Conservation (phyloP, 257 asterid genomes). For the Thymus quinquecostatus region DNA sequence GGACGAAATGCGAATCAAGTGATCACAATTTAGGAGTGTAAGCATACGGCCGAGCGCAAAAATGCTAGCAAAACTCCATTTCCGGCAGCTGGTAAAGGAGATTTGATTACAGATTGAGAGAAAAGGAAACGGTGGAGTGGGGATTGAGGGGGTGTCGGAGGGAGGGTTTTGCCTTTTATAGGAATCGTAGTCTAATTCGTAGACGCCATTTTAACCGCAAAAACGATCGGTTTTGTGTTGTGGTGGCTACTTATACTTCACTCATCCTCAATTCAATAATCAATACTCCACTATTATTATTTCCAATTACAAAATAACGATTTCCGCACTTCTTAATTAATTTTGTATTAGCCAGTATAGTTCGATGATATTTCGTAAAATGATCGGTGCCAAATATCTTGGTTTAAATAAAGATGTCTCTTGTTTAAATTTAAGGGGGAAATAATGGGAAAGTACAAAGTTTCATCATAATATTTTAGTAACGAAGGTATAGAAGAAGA, state of each 20-base stretch:
- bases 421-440: too few species aligned
- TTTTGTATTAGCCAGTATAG: too few species aligned
- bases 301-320: not conserved
- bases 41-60: too few species aligned
- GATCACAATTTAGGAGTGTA: slow-evolving; percentile 17
- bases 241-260: slow-evolving; percentile 17
- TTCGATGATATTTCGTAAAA: too few species aligned
- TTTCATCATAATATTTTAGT: too few species aligned
- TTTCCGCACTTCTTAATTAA: too few species aligned
- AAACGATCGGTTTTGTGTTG: slow-evolving; percentile 5
- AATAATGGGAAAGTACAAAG: too few species aligned
- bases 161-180: slow-evolving; percentile 19
- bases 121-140: not conserved
- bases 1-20: not conserved
- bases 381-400: too few species aligned
- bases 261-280: not conserved
- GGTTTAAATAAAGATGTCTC: too few species aligned
- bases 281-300: not conserved
- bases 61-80: not conserved
- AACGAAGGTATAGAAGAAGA: too few species aligned
- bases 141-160: not conserved
- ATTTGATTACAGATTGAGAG: not conserved
- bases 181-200: slow-evolving; percentile 10
- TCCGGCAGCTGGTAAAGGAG: not conserved
- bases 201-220: slow-evolving; percentile 30